These are phyloP conservation scores for Lasiodiplodia citricola DNA, from an alignment of 2,329 filamentous ascomycete genomes.

Conservation along the genomic window DNA sequence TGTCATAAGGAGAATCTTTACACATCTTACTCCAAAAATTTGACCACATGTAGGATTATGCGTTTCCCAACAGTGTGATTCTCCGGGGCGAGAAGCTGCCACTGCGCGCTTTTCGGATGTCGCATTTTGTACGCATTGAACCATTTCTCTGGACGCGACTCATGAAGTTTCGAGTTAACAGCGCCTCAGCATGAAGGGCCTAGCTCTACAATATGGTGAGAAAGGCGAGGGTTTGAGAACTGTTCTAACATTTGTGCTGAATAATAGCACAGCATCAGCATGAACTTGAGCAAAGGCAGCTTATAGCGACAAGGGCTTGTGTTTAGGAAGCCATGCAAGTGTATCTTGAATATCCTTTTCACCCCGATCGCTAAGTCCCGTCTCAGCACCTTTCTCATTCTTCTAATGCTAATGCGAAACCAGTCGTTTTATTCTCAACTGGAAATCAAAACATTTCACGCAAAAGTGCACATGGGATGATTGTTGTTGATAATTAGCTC, in stretches of 20 bases:
- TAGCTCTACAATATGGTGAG: not conserved
- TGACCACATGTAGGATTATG: not conserved
- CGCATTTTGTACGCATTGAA: not conserved
- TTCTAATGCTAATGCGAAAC: no score
- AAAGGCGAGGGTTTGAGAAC: not conserved
- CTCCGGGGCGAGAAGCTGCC: not conserved
- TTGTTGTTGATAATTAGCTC: slow-evolving; percentile 17
- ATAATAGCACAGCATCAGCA: not conserved
- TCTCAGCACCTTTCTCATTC: no score
- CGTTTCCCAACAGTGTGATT: not conserved
- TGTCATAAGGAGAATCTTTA: not conserved
- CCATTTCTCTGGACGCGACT: not conserved
- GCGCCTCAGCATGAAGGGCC: no score
- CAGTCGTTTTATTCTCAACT: no score
- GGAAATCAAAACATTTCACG: not conserved
- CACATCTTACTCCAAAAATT: not conserved
- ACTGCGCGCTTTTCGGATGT: not conserved
- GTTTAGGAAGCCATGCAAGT: not conserved
- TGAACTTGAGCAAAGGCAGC: not conserved
- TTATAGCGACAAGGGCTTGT: not conserved
- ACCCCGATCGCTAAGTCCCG: no score
- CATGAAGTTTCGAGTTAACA: not conserved
- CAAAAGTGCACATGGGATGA: not conserved
- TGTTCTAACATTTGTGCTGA: not conserved
- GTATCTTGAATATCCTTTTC: no score